These are phyloP conservation scores for Dillenia suffruticosa DNA, from an alignment of 164 flowering plant genomes.

Conservation along the genomic window DNA sequence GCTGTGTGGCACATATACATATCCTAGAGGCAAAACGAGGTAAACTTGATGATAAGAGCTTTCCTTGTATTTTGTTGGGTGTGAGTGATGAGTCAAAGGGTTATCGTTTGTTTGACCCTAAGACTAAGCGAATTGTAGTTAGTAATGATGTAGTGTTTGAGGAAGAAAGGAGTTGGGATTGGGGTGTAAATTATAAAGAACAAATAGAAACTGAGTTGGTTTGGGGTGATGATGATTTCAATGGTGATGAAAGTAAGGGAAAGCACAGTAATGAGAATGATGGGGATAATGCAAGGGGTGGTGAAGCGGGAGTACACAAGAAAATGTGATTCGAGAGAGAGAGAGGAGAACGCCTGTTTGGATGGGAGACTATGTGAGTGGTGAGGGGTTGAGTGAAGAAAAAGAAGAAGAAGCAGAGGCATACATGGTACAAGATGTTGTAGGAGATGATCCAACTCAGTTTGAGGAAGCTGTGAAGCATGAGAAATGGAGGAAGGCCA, in stretches of 20 bases:
- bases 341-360: neutral
- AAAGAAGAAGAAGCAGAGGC: neutral
- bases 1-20: neutral
- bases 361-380: slow-evolving; percentile 1
- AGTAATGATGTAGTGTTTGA: slow-evolving; percentile 3
- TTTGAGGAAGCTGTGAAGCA: slow-evolving; percentile 12
- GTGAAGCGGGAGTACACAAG: neutral
- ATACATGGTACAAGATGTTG: neutral
- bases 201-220: neutral
- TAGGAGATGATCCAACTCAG: neutral
- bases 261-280: neutral
- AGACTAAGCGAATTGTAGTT: neutral
- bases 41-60: slow-evolving; percentile 1
- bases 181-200: neutral
- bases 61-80: no score
- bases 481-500: slow-evolving; percentile 13
- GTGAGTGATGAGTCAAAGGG: neutral
- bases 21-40: neutral
- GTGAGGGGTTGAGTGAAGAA: neutral
- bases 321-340: neutral
- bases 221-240: no score
- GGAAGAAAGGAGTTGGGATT: slow-evolving; percentile 1
- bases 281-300: neutral
- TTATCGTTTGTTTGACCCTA: neutral
- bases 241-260: neutral